Evolutionary conservation across 352 stramenopile genomes (phyloP).

Genomic region (Phytopythium helicoides): DNA sequence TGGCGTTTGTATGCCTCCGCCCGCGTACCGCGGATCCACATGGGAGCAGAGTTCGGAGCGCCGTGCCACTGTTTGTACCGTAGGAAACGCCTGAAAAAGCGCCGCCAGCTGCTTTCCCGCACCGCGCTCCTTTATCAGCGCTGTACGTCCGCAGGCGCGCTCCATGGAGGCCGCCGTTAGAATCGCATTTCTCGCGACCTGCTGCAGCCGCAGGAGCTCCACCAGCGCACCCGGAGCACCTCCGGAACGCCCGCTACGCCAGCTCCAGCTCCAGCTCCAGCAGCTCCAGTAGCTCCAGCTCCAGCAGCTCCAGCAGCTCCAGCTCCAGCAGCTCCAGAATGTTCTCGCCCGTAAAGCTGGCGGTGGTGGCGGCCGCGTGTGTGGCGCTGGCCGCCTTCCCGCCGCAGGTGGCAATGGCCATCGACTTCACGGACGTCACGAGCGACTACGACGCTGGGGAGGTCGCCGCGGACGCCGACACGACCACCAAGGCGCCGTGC

Average conservation of each 20-base stretch:
- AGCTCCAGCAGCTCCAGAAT: conserved; percentile 6
- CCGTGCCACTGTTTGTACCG: not conserved
- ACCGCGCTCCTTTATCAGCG: conserved; percentile 3
- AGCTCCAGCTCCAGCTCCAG: too few species aligned
- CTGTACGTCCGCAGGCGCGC: too few species aligned
- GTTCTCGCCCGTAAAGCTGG: conserved; percentile 18
- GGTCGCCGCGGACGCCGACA: conserved; percentile 19
- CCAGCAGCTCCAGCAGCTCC: too few species aligned
- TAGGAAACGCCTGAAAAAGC: conserved; percentile 1
- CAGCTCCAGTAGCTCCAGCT: too few species aligned
- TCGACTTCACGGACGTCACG: conserved; percentile 15
- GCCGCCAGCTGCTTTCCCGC: conserved; percentile 18
- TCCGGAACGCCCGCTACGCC: too few species aligned
- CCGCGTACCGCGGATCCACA: too few species aligned
- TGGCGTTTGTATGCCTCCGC: too few species aligned
- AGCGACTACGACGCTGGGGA: conserved; percentile 14
- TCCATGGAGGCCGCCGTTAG: too few species aligned
- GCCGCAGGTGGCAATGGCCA: conserved; percentile 10
- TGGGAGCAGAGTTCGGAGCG: not conserved
- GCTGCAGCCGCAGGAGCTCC: too few species aligned
- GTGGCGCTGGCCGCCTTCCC: conserved; percentile 9
- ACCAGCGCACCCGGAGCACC: too few species aligned
- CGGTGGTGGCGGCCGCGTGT: conserved; percentile 13
- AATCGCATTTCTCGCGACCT: too few species aligned
- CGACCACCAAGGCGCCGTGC: conserved; percentile 9